Conservation (phyloP, 257 asterid genomes). For the Cinchona pubescens region DNA sequence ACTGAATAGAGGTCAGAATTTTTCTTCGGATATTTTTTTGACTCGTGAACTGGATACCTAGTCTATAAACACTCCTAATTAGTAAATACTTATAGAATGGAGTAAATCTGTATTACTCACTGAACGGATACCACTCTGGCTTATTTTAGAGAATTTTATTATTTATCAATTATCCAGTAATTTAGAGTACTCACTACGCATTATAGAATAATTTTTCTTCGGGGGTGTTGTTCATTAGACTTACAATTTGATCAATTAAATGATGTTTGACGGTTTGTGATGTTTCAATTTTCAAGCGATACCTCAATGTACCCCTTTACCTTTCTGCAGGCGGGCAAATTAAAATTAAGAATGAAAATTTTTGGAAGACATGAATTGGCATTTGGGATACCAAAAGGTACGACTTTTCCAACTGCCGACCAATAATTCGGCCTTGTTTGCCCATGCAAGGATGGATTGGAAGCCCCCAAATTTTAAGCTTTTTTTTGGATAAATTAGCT, state of each 20-base stretch:
- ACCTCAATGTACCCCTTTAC: background rate
- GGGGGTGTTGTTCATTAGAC: background rate
- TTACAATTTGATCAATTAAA: background rate
- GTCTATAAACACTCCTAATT: no score
- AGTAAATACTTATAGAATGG: no score
- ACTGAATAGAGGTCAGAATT: no score
- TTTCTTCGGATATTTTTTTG: no score
- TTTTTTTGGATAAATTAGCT: background rate
- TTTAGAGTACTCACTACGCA: no score
- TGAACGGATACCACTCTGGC: no score
- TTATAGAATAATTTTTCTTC: no score
- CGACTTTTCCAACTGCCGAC: background rate
- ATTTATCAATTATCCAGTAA: no score
- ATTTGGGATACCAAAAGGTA: background rate
- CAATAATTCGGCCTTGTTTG: background rate
- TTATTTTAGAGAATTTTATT: no score
- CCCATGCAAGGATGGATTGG: background rate
- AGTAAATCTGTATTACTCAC: no score
- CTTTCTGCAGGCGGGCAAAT: constrained; percentile 1
- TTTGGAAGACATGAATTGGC: background rate
- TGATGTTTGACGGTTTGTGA: constrained; percentile 1
- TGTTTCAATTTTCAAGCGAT: background rate
- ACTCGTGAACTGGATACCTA: no score
- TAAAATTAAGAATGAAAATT: no score
- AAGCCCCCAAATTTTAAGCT: background rate